Evolutionary conservation across 352 stramenopile species (phyloP), one percentile per base, ranked within the genome.

Genomic region (Globisporangium cystogenes): DNA sequence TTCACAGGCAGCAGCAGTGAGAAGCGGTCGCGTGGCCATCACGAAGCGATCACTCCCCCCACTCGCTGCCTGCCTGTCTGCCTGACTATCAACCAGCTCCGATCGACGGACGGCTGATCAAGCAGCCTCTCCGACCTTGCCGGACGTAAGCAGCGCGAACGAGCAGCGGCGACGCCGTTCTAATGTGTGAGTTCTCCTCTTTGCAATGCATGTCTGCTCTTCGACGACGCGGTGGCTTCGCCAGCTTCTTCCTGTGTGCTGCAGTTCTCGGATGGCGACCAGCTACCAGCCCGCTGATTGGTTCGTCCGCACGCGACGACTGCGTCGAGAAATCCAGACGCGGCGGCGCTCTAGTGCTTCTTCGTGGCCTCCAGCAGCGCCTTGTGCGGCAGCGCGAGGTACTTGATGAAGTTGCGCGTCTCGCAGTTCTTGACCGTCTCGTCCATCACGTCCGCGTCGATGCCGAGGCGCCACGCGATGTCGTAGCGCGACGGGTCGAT

Each of bases 391-490:
- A 91, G 56, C 48, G 76, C 82, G 20, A 91, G 74, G 60, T 91
- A 65, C 65, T 93, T 90, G 65, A 93, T 83, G 53, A 90, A 93
- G 70, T 93, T 93, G 70, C 80, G 77, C 41, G 72, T 83, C 61
- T 93, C 82, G 57, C 76, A 89, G 62, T 85, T 63, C 39, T 76
- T 76, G 36, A 90, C 74, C 45, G 67, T 88, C 58, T 88, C 80
- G 53, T 90, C 76, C 74, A 93, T 82, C 29, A 93, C 82, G 44
- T 93, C 80, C 35, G 74, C 72, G 59, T 93, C 82, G 16, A 93
- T 70, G 43, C 80, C 80, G 35, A 87, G 61, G 26, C 72, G 70
- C 82, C 82, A 93, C 33, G 79, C 79, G 54, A 93, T 87, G 44
- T 93, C 82, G 51, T 85, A 80, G 37, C 82, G 77, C 51, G 63